Base-by-base conservation (phyloP, 2,329 filamentous ascomycete species). In the Fusarium verticillioides region DNA sequence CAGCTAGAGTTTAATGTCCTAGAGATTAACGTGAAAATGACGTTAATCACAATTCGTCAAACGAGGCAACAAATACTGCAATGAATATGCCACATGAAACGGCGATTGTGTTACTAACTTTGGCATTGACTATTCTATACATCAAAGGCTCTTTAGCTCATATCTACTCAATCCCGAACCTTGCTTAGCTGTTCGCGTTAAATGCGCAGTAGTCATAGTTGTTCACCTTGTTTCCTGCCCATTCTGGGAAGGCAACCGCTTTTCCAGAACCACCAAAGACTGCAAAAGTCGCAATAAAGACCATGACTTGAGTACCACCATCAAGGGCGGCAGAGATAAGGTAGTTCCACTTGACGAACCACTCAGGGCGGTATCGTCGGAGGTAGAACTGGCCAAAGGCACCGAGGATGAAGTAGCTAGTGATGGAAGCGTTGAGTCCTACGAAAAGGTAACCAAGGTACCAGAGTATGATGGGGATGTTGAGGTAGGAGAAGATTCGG, bases 321-420 rank as follows among this genome's bases (percentile, higher is more conserved):
- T 89, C 87, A 18, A 86, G 85, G 1, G 86, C 87, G 5, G 83
- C 86, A 0, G 86, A 84, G 4, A 89, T 77, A 7, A 89, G 77
- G 74, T 89, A 89, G 39, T 83, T 84, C 75, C 87, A 89, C 66
- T 89, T 84, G 72, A 82, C 86, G 80, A 88, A 89, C 60, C 88
- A 82, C 4, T 82, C 79, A 9, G 87, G 87, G 15, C 78, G 78
- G 78, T 87, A 85, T 80, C 87, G 87, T 52, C 87, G 84, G 26
- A 89, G 83, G 53, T 85, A 89, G 72, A 82, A 86, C 77, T 89
- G 87, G 19, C 82, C 79, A 73, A 83, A 87, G 72, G 88, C 85
- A 3, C 85, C 87, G 4, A 80, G 66, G 30, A 83, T 46, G 75
- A 88, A 88, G 80, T 88, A 89, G 85, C 62, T 89, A 83, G 68